A percentile compares a stretch with the other conserved stretches of the same genome.
Evolutionary conservation across 2,329 filamentous ascomycete species (phyloP).

Genomic region (Tolypocladium tundrense): DNA sequence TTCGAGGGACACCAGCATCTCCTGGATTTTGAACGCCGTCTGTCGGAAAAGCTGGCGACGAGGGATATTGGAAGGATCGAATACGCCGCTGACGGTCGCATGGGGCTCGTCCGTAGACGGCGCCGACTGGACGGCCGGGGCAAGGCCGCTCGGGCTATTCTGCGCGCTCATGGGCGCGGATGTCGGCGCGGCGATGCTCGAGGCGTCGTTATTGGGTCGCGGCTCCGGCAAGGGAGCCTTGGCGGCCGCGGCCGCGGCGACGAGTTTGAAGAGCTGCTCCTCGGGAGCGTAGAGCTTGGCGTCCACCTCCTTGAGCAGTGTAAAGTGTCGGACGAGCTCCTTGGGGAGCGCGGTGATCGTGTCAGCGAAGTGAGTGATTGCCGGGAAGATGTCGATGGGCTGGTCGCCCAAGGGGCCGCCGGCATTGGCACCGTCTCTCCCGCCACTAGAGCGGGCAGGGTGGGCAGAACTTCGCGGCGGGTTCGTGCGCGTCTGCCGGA

Average conservation of each 20-base stretch:
- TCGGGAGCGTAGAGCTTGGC: slow-evolving; percentile 89
- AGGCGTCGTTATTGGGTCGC: slow-evolving; percentile 32
- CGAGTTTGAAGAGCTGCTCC: slow-evolving; percentile 66
- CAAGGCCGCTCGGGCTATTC: slow-evolving; percentile 34
- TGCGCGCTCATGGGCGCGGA: slow-evolving; percentile 40
- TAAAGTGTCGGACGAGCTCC: slow-evolving; percentile 92
- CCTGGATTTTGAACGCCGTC: slow-evolving; percentile 66
- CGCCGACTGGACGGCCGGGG: slow-evolving; percentile 22
- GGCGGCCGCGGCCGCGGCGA: slow-evolving; percentile 54
- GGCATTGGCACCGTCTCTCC: slow-evolving; percentile 34
- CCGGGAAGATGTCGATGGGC: slow-evolving; percentile 57
- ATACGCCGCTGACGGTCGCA: slow-evolving; percentile 31
- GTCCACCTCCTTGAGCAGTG: slow-evolving; percentile 92
- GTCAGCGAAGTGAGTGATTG: slow-evolving; percentile 72
- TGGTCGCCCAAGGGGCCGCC: slow-evolving; percentile 38
- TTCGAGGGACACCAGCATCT: slow-evolving; percentile 83
- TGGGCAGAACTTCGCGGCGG: slow-evolving; percentile 45
- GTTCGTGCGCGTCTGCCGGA: slow-evolving; percentile 56
- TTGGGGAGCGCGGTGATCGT: slow-evolving; percentile 85
- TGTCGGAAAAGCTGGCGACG: slow-evolving; percentile 69
- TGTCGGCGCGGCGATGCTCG: slow-evolving; percentile 28
- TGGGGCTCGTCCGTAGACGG: slow-evolving; percentile 33
- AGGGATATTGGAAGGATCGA: slow-evolving; percentile 48
- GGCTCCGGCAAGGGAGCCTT: slow-evolving; percentile 37
- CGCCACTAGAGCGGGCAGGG: slow-evolving; percentile 29